Evolutionary conservation across 2,329 filamentous ascomycete species (phyloP), one percentile per base, ranked within the genome.

Genomic region (Celoporthe dispersa): DNA sequence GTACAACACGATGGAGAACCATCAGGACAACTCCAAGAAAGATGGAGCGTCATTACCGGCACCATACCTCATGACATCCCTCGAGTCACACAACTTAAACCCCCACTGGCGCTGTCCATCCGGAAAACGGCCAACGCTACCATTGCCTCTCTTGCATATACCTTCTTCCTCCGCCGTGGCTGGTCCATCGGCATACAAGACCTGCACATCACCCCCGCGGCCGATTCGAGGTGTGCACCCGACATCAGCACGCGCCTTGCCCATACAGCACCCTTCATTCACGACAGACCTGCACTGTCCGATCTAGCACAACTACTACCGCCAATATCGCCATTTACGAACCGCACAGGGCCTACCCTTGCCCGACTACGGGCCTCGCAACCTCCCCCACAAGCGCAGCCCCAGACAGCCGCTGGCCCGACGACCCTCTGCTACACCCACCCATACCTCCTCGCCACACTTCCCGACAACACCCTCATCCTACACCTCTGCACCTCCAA

Each of bases 121-220:
- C 89, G 94, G n/a, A 87, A 85, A 35, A 88, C 88, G 19, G 78
- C 87, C 0, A 82, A 83, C 3, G 87, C 87, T 14, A 87, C 93
- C 25, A 87, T 94, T n/a, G 92, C 93, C 1, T 94, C 93, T 0
- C 92, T 98, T 70, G 94, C 93, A 1, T 98, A 97, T 78, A 92
- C 93, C 0, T 89, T 97, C 73, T 90, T 91, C 22, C 92, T 92
- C 2, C 84, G 91, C 3, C 90, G 89, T 59, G 94, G 94, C 37
- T 98, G 94, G 93, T 94, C 92, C 9, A 87, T 97, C 22, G 94
- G 94, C 2, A 88, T 98, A n/a, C 95, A 98, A 79, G 95, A 98
- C 79, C 83, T 98, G 59, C 90, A 91, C 70, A 85, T 97, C 59
- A 80, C 76, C 0, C 53, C 62, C 5, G 60, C 44, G 37, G 16